These are phyloP conservation scores for Crucibulum laeve DNA, from an alignment of 768 basidiomycete genomes.

Conservation along the genomic window DNA sequence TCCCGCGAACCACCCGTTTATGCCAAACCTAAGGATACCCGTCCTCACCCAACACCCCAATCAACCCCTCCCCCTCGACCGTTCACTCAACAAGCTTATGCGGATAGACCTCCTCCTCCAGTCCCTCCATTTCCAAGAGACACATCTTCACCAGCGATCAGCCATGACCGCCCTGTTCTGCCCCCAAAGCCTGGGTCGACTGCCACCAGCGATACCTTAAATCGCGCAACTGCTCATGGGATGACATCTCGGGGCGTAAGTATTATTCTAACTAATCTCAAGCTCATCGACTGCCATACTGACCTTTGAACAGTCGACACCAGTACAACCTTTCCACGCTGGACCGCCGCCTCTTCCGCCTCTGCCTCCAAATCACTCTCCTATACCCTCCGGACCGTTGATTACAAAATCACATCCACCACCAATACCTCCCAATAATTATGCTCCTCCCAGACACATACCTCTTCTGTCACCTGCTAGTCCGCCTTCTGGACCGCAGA, in stretches of 20 bases:
- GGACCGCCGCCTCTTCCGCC: constrained; percentile 9
- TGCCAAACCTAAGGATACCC: constrained; percentile 58
- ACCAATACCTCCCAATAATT: no score
- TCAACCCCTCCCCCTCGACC: constrained; percentile 4
- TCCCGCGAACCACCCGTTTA: constrained; percentile 87
- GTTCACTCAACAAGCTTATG: constrained; percentile 11
- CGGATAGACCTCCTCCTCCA: constrained; percentile 31
- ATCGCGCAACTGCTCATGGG: no score
- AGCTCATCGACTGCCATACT: no score
- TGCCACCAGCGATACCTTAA: no score
- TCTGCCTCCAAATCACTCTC: constrained; percentile 8
- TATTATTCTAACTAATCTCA: no score
- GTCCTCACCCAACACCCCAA: constrained; percentile 10
- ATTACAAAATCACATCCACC: no score
- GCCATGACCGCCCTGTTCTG: constrained; percentile 21
- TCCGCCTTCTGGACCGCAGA: no score
- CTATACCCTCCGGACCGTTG: no score
- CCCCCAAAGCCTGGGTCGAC: constrained; percentile 31
- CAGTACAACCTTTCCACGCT: constrained; percentile 6
- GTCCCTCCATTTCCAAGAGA: constrained; percentile 19
- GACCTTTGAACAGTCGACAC: no score
- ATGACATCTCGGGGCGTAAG: no score
- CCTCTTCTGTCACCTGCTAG: no score
- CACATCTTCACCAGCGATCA: background rate
- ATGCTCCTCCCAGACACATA: no score